A percentile compares a stretch with the other conserved stretches of the same genome.
These are phyloP conservation scores for Edaphochlamys debaryana DNA, from an alignment of 139 green algal species.

Conservation along the genomic window DNA sequence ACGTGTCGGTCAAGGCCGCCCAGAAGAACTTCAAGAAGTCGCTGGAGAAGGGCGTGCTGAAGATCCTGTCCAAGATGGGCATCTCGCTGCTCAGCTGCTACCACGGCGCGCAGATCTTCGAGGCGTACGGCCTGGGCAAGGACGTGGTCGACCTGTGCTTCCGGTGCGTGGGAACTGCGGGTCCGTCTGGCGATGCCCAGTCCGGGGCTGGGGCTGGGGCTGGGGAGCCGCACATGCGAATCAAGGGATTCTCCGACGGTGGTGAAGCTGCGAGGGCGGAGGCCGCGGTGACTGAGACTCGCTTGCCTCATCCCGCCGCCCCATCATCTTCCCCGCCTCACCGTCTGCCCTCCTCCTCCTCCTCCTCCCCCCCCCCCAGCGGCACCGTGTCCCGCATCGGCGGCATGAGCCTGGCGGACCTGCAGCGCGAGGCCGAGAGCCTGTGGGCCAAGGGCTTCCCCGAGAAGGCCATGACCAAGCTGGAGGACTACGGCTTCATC, in stretches of 20 bases:
- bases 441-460: constrained; percentile 94
- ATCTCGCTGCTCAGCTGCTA: constrained; percentile 96
- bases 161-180: constrained; percentile 45
- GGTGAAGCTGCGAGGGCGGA: no score
- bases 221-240: no score
- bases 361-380: not conserved
- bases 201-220: no score
- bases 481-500: constrained; percentile 99
- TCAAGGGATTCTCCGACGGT: no score
- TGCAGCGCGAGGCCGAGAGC: constrained; percentile 90
- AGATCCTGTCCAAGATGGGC: constrained; percentile 99
- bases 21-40: constrained; percentile 96
- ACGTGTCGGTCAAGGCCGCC: constrained; percentile 76
- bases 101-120: constrained; percentile 95
- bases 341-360: not conserved
- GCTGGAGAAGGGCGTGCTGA: constrained; percentile 96
- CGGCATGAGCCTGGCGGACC: constrained; percentile 92
- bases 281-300: no score
- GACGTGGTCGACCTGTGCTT: constrained; percentile 92
- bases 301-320: not conserved
- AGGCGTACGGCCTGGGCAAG: constrained; percentile 95
- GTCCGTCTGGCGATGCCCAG: no score
- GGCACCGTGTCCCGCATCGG: constrained; percentile 96
- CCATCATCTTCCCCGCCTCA: not conserved
- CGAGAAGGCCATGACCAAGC: constrained; percentile 91